Base-by-base conservation (phyloP, 2,329 filamentous ascomycete species). In the Fusarium floridanum region DNA sequence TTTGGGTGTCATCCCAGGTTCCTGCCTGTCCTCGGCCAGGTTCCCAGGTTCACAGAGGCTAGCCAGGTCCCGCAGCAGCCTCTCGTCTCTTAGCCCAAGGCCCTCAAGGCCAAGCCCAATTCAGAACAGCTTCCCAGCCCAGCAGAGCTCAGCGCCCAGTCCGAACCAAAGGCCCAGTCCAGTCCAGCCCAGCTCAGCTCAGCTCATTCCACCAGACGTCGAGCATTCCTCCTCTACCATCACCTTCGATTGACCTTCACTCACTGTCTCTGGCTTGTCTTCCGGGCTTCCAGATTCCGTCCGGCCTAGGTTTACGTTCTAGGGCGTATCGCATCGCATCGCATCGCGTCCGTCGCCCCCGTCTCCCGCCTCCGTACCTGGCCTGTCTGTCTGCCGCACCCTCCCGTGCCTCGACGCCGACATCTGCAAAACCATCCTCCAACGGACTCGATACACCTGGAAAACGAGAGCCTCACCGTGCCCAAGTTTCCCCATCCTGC, bases 211-310 rank as follows among this genome's bases (percentile, higher is more conserved):
- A 76, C 74, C 68, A 71, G 61, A 76, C 74, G 55, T 77, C 71
- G 68, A 76, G 67, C 77, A 78, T 78, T 78, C 77, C 74, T 78
- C 76, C 68, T 74, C 76, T 74, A 29, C 66, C 76, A 78, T 78
- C 76, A 78, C 71, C 74, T 81, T 77, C 66, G 56, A 48, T 75
- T 63, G 70, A 72, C 71, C 67, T 61, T 67, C 67, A 67, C 50
- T 64, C 59, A 55, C 48, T 73, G 72, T 71, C 63, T 72, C 67
- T 74, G 71, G 72, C 63, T 74, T 74, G 71, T 67, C 66, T 74
- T 32, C 53, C 56, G 37, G 64, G 34, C 73, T 64, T 64, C 75
- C 65, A 69, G 55, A 75, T 62, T 68, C 61, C 48, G 57, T 56
- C 57, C 55, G 64, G 72, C 61, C 57, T 77, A 71, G 76, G 64